Conservation (phyloP, 2,329 filamentous ascomycete species). For the Aspergillus japonicus region DNA sequence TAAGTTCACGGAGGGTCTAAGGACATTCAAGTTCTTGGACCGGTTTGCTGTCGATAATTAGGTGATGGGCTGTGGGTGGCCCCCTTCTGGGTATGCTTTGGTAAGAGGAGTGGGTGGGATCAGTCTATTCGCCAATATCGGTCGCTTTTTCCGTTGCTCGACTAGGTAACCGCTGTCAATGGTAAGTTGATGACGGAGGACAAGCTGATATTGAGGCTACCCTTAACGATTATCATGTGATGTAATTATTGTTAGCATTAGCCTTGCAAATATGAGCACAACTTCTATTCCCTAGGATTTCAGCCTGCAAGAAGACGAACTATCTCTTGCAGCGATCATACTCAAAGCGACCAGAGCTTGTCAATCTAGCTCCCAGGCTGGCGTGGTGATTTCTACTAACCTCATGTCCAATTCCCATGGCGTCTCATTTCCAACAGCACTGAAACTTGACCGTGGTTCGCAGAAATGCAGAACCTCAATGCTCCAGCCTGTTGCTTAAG, state of each 20-base stretch:
- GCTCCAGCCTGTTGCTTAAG: no score
- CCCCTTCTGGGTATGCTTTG: neutral
- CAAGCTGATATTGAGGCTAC: neutral
- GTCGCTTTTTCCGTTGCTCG: neutral
- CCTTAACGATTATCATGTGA: neutral
- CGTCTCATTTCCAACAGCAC: no score
- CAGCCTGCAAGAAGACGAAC: no score
- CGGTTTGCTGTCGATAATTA: slow-evolving; percentile 58
- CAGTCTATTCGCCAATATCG: neutral
- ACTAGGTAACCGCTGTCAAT: neutral
- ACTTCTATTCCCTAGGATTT: neutral
- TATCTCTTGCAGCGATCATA: no score
- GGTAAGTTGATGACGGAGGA: neutral
- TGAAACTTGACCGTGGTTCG: no score
- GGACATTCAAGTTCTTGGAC: slow-evolving; percentile 64
- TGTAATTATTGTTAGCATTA: neutral
- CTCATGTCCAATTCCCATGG: no score
- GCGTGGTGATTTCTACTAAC: no score
- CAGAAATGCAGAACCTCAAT: no score
- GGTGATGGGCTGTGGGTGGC: neutral
- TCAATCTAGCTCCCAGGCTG: no score
- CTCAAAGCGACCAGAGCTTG: no score
- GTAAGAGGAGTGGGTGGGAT: neutral
- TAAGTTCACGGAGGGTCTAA: slow-evolving; percentile 58
- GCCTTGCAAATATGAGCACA: neutral